These are phyloP conservation scores for Phtheirospermum japonicum DNA, from an alignment of 257 asterid species.

Conservation along the genomic window DNA sequence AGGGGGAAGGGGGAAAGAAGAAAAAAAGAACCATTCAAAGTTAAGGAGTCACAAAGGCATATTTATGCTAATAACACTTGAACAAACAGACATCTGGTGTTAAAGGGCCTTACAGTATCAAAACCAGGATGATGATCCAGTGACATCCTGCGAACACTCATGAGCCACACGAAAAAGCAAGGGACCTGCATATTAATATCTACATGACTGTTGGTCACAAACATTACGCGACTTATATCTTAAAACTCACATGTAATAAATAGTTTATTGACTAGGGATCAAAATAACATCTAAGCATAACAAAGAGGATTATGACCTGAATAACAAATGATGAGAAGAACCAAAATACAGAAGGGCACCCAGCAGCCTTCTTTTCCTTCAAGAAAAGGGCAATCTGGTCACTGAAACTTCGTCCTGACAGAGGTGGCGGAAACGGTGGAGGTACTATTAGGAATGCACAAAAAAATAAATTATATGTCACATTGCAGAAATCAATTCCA, in stretches of 20 bases:
- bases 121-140: slow-evolving; percentile 84
- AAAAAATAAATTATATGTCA: slow-evolving; percentile 31
- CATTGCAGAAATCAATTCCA: slow-evolving; percentile 11
- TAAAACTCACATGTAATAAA: neutral
- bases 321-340: slow-evolving; percentile 50
- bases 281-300: slow-evolving; percentile 22
- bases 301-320: slow-evolving; percentile 60
- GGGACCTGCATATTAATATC: slow-evolving; percentile 58
- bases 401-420: slow-evolving; percentile 62
- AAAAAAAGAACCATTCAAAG: neutral
- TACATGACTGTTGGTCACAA: slow-evolving; percentile 17
- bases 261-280: neutral
- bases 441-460: slow-evolving; percentile 64
- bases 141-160: slow-evolving; percentile 82
- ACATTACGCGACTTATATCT: neutral
- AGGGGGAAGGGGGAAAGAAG: slow-evolving; percentile 12
- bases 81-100: slow-evolving; percentile 13
- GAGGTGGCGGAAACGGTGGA: slow-evolving; percentile 84
- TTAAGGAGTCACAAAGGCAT: slow-evolving; percentile 8
- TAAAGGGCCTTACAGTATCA: slow-evolving; percentile 69
- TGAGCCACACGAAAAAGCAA: slow-evolving; percentile 66
- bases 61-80: slow-evolving; percentile 13
- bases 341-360: slow-evolving; percentile 89
- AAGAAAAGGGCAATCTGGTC: slow-evolving; percentile 60
- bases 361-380: slow-evolving; percentile 67